Evolutionary conservation across 164 flowering plant species (phyloP), one percentile per base, ranked within the genome.

Genomic region (Dillenia suffruticosa): DNA sequence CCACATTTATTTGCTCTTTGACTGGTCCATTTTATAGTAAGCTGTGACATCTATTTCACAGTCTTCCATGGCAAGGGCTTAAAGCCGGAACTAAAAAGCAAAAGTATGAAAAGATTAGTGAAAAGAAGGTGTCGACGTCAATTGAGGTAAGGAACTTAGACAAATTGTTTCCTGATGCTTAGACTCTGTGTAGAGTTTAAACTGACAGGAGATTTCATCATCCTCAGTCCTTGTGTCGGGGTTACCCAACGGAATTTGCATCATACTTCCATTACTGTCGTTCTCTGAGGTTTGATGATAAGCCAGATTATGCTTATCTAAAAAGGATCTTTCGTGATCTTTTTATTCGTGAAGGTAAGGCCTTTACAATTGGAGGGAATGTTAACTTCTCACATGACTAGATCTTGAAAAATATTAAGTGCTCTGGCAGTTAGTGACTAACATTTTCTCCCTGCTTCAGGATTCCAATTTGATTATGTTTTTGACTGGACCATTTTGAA

Each of bases 11-110:
- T 32, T 32, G 0, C 40, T 32, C 40, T 32, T 32, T 32, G 40
- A 32, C 40, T 32, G 40, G 7, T 32, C 7, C 40, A 32, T 32
- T 32, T 32, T 32, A 32, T 32, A 32, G 40, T 32, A 32, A 32
- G 40, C 40, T 32, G 5, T 49, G 62, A 12, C n/a, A 2, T 40
- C 47, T 59, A 49, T 56, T 44, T 65, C 66, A 14, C 61, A 90
- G 96, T 71, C 96, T 90, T 79, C 96, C 96, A n/a, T 90, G 96
- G 97, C 97, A 91, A 77, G 97, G 97, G 62, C 79, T 91, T 17
- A 91, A 85, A 81, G 97, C 97, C 26, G 97, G 96, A 74, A 91
- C 82, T 50, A 91, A 91, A 75, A 91, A 91, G 58, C 96, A 88
- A 68, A 91, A 91, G 72, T 91, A 91, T 73, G 97, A 91, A 65